Base-by-base conservation (phyloP, 306 rosid species). In the Mimosa bimucronata region DNA sequence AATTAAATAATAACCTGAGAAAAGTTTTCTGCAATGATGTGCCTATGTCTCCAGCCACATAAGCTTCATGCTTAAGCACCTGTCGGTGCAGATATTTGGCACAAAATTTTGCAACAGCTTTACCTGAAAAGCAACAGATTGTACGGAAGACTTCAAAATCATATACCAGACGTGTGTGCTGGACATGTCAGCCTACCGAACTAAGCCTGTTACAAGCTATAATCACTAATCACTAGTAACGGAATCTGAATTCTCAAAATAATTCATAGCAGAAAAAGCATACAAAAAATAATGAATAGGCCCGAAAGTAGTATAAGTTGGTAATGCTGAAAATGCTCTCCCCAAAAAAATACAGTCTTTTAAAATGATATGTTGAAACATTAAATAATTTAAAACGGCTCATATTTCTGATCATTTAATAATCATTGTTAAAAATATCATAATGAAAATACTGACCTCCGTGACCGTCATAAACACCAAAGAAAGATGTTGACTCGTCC, bases 381-480 rank as follows among this genome's bases (percentile, higher is more conserved):
- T 26, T 25, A 11, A 70, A 70, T 42, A 44, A 23, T 42, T 7
- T 2, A 13, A 67, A 68, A 41, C 3, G 1, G 21, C 23, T 21
- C 1, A 23, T 19, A n/a, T 9, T 37, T 66, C 28, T 66, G 15
- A 68, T 12, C 9, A 68, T 21, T 68, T 68, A 45, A 40, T 14
- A 68, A 40, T 28, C 40, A 50, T 34, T 15, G 26, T 61, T 25
- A 10, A 19, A 30, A 57, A 70, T 25, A n/a, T 65, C 23, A 42
- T 21, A 78, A 52, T 48, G 31, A 23, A 67, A 15, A 79, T 55
- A 64, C 91, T 28, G 52, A 93, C 98, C 99, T 89, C 99, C 99
- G 86, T 95, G 99, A 31, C 99, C 99, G 71, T 95, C 99, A 79
- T 89, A 95, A 83, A 95, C 99, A 57, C 93, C 99, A 84, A 95